Evolutionary conservation across 345 rosid species (phyloP).

Genomic region (Luvunga scandens): DNA sequence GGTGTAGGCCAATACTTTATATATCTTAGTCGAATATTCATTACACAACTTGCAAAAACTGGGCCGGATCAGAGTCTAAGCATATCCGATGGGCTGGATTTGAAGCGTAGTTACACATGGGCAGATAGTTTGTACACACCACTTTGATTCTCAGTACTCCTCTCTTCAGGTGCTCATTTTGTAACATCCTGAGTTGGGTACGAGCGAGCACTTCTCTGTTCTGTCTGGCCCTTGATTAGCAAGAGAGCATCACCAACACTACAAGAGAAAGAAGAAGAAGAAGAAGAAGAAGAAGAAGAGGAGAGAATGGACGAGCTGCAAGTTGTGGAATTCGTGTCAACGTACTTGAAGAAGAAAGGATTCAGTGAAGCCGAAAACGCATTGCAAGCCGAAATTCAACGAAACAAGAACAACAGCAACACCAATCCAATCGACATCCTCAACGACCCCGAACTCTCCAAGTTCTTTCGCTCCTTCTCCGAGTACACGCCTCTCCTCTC

Average conservation of each 20-base stretch:
- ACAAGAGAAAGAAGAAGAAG: neutral
- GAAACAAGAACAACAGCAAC: conserved; percentile 29
- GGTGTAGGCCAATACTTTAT: no score
- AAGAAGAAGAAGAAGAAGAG: neutral
- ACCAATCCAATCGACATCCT: conserved; percentile 39
- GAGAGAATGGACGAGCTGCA: conserved; percentile 56
- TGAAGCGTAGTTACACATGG: no score
- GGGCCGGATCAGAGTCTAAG: no score
- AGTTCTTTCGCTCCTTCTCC: conserved; percentile 67
- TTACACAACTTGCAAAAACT: no score
- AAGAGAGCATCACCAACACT: neutral
- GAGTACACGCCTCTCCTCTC: conserved; percentile 39
- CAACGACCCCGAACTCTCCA: conserved; percentile 69
- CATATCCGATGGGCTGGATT: no score
- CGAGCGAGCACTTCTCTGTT: neutral
- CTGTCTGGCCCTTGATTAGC: neutral
- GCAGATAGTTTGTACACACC: no score
- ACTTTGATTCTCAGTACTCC: no score
- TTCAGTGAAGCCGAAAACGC: conserved; percentile 61
- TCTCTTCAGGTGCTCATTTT: no score
- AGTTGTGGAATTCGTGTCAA: conserved; percentile 53
- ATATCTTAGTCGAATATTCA: no score
- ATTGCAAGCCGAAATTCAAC: conserved; percentile 65
- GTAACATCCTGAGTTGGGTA: no score
- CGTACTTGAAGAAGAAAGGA: conserved; percentile 89